A percentile compares a stretch with the other conserved stretches of the same genome.
These are phyloP conservation scores for Nicotiana attenuata DNA, from an alignment of 257 asterid genomes.

Conservation along the genomic window DNA sequence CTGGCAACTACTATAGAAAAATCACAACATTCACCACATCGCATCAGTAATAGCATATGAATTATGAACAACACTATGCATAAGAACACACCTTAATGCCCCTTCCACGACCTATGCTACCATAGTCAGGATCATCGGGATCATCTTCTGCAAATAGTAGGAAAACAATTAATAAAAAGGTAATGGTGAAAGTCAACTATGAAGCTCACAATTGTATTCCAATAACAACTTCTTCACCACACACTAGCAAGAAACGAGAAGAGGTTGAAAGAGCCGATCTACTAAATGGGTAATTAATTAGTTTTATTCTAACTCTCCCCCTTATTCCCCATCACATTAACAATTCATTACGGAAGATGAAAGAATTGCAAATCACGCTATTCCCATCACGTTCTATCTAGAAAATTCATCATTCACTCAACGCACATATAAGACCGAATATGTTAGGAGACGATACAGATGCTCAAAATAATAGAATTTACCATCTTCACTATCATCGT, in stretches of 20 bases:
- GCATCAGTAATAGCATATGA: neutral
- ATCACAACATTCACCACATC: neutral
- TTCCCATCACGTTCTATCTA: neutral
- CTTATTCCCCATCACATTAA: neutral
- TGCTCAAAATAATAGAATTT: neutral
- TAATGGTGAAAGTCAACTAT: neutral
- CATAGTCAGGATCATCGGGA: conserved; percentile 86
- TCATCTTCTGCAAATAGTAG: conserved; percentile 72
- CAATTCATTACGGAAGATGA: neutral
- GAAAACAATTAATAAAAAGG: neutral
- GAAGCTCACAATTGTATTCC: neutral
- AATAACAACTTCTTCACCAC: neutral
- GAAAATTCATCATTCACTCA: neutral
- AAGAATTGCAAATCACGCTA: neutral
- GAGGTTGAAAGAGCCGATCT: neutral
- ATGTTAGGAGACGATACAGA: neutral
- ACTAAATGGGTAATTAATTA: neutral
- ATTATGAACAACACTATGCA: neutral
- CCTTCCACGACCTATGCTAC: conserved; percentile 44
- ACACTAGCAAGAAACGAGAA: neutral
- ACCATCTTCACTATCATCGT: conserved; percentile 54
- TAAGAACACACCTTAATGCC: conserved; percentile 55
- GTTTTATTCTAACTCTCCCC: neutral
- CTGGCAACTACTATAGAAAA: neutral
- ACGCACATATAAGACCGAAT: neutral